phyloP scores from a whole-genome alignment of 2,329 filamentous ascomycete genomes.

The Blastomyces emzantsi region DNA sequence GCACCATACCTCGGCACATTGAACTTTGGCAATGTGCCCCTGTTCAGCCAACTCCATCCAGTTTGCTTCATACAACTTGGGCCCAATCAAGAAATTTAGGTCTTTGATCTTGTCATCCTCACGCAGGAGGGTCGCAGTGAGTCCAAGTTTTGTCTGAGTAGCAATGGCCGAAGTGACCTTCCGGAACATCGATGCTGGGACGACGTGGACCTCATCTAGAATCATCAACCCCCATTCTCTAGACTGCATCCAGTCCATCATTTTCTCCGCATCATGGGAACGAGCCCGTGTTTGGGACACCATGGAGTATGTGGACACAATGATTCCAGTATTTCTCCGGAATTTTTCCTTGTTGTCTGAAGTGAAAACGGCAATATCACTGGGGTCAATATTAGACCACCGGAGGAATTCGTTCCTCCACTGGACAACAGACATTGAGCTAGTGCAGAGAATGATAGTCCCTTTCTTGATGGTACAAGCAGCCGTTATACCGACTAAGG shows the following conservation, averaged over 20 bases:
- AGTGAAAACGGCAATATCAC: slow-evolving; percentile 91
- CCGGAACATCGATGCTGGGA: slow-evolving; percentile 92
- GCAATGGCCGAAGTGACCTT: slow-evolving; percentile 90
- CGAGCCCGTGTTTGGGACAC: slow-evolving; percentile 83
- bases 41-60: slow-evolving; percentile 99
- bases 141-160: slow-evolving; percentile 85
- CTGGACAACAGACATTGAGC: slow-evolving; percentile 94
- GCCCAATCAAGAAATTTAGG: slow-evolving; percentile 93
- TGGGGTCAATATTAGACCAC: slow-evolving; percentile 96
- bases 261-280: slow-evolving; percentile 88
- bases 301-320: slow-evolving; percentile 98
- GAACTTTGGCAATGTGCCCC: slow-evolving; percentile 91
- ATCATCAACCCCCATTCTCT: slow-evolving; percentile 98
- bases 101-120: slow-evolving; percentile 99
- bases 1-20: slow-evolving; percentile 98
- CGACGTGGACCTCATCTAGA: slow-evolving; percentile 94
- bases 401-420: slow-evolving; percentile 96
- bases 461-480: slow-evolving; percentile 98
- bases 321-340: slow-evolving; percentile 82
- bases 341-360: slow-evolving; percentile 85
- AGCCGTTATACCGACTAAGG: slow-evolving; percentile 93
- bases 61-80: slow-evolving; percentile 96
- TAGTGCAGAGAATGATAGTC: slow-evolving; percentile 89
- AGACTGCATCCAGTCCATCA: slow-evolving; percentile 86
- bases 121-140: slow-evolving; percentile 86